Percentiles rank a stretch among this genome's conserved stretches.
phyloP scores from a whole-genome alignment of 306 rosid genomes.

The Prunus fruticosa region DNA sequence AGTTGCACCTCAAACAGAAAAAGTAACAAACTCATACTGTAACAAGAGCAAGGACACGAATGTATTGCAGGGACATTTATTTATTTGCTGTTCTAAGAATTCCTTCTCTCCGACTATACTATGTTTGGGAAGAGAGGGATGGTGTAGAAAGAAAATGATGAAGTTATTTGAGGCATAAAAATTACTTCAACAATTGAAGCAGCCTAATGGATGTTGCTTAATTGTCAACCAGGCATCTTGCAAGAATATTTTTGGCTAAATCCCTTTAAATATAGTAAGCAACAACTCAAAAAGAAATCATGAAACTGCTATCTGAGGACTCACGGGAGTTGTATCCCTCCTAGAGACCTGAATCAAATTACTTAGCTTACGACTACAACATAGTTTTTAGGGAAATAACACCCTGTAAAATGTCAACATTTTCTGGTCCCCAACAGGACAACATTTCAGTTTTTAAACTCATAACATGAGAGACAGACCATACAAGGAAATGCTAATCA shows the following conservation, averaged over 20 bases:
- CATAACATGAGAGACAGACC: background rate
- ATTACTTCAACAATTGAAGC: background rate
- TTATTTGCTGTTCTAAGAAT: background rate
- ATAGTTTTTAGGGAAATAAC: background rate
- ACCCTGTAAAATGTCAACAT: background rate
- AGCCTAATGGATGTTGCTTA: background rate
- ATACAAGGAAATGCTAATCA: conserved; percentile 28
- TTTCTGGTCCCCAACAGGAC: background rate
- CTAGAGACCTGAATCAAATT: background rate
- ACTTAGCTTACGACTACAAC: background rate
- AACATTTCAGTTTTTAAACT: background rate
- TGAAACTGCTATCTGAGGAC: background rate
- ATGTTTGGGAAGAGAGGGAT: background rate
- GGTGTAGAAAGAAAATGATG: background rate
- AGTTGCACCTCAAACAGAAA: background rate
- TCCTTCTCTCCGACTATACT: background rate
- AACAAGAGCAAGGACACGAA: background rate
- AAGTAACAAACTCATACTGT: background rate
- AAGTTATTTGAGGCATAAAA: background rate
- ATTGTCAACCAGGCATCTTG: background rate
- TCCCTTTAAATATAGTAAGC: background rate
- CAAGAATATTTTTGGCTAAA: background rate
- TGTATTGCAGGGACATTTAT: background rate
- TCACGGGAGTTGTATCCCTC: background rate
- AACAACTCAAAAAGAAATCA: background rate